Base-by-base conservation (phyloP, 768 basidiomycete genomes). In the Rhizopogon vesiculosus region DNA sequence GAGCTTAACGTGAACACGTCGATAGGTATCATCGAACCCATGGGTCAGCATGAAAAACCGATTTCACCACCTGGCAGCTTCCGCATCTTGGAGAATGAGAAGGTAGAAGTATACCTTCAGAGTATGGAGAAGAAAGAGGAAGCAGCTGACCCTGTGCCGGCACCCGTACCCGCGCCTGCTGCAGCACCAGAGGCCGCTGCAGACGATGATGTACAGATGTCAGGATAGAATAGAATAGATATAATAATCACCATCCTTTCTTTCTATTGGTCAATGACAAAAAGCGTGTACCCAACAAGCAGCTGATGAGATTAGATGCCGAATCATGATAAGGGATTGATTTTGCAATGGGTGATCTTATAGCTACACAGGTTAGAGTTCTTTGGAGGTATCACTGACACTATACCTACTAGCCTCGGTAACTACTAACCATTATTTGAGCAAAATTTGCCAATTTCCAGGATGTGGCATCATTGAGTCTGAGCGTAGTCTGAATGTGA, bases 1-100 rank as follows among this genome's bases (percentile, higher is more conserved):
- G 93, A 91, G 65, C 85, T 98, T 55, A 94, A 87, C 16, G 76
- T 87, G 62, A 84, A 89, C 76, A 99, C 97, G 1, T 93, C 91
- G 2, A 86, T 98, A 62, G 95, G 93, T 31, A 91, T 99, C 66
- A 79, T 98, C 56, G 96, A 96, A 9, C 81, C 88, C 10, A 73
- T 78, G 31, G 82, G 86, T 61, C 66, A 71, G 35, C 74, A 84
- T 56, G 86, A 93, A 72, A 77, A 70, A 42, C 62, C 65, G n/a
- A 67, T 77, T 16, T 75, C 78, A 3, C 73, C 79, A 28, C 76
- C 75, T 59, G 85, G 86, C 18, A 65, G 78, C 57, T 97, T 97
- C 82, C 83, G 89, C 52, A 93, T 95, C 63, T 76, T 96, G 38
- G 96, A 98, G 67, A 93, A 89, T 42, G 86, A 90, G 13, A 73